Evolutionary conservation across 257 asterid genomes (phyloP), one percentile per base, ranked within the genome.

Genomic region (Penstemon barbatus): DNA sequence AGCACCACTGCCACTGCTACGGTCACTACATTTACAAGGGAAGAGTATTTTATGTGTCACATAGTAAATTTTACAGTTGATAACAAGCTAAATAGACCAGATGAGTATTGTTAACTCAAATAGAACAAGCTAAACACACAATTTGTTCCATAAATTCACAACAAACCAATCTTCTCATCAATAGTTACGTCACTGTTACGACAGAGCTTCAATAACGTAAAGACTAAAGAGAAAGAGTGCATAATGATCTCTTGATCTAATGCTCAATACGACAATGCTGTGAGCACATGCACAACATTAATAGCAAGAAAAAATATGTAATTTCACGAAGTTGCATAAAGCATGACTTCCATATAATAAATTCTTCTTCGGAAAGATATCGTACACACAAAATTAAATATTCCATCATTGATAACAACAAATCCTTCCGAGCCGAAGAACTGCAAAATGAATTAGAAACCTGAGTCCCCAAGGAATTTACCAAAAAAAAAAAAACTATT

Each of bases 1-100:
- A 74, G 76, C 84, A 58, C 89, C 92, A 71, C 83, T 75, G 60
- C 92, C 91, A 72, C 80, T 79, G 58, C 75, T 77, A 50, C 78
- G 85, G 55, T 86, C 85, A 74, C 97, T 89, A 71, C 81, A 75
- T 41, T 39, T 53, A 70, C 45, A 56, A 78, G 59, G 66, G 10
- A 70, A 56, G 69, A 69, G 19, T 36, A 41, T 41, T 13, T 53
- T 4, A 43, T 41, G 44, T 7, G 7, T 37, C 49, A 43, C 8
- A 67, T 13, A 46, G 11, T 46, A 46, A 8, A 46, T 1, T 8
- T 46, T 12, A 46, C 33, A 2, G 2, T 25, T 25, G 33, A 25
- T 25, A 25, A 25, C 33, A 25, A 25, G 33, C 33, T 25, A 25
- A 25, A 25, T 25, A 40, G 46, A 18, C 18, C 44, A 12, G 48